Evolutionary conservation across 495 filamentous ascomycete species (phyloP).

Genomic region (Pseudomonodictys pantanalensis): DNA sequence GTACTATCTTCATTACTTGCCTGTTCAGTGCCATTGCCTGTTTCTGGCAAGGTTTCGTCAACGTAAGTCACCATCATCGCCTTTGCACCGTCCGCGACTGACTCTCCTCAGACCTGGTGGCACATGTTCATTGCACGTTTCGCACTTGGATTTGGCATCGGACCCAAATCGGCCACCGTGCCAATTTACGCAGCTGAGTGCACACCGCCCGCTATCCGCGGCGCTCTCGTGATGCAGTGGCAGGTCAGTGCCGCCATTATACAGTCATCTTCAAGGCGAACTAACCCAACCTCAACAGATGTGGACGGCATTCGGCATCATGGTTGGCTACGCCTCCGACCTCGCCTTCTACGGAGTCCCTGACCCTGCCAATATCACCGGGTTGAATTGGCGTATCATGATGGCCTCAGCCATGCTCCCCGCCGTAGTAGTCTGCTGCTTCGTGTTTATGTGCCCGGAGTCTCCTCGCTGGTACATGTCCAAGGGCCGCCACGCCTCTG

Average conservation of each 20-base stretch:
- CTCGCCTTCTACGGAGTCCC: constrained; percentile 67
- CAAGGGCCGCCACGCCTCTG: constrained; percentile 55
- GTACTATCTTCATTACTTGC: constrained; percentile 79
- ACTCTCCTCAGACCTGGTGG: constrained; percentile 56
- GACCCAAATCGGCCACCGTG: constrained; percentile 76
- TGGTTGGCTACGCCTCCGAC: constrained; percentile 71
- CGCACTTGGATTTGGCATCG: constrained; percentile 61
- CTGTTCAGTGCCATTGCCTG: constrained; percentile 63
- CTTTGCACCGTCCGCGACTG: not conserved
- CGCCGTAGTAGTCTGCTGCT: constrained; percentile 64
- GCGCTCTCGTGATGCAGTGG: constrained; percentile 78
- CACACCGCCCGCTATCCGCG: constrained; percentile 67
- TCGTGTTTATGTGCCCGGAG: constrained; percentile 73
- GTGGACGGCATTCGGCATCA: constrained; percentile 53
- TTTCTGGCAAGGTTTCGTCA: constrained; percentile 73
- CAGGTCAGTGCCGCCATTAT: constrained; percentile 72
- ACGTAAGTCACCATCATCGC: constrained; percentile 30
- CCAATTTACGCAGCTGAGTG: constrained; percentile 78
- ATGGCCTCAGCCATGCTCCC: constrained; percentile 75
- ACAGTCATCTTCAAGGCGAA: too few relatives aligned
- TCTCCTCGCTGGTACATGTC: constrained; percentile 77
- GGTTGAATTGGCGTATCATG: constrained; percentile 81
- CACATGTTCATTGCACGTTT: constrained; percentile 47
- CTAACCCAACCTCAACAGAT: not conserved
- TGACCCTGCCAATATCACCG: constrained; percentile 53